Evolutionary conservation across 208 protist species (phyloP).

Genomic region (Jaenimonas drosophilae): DNA sequence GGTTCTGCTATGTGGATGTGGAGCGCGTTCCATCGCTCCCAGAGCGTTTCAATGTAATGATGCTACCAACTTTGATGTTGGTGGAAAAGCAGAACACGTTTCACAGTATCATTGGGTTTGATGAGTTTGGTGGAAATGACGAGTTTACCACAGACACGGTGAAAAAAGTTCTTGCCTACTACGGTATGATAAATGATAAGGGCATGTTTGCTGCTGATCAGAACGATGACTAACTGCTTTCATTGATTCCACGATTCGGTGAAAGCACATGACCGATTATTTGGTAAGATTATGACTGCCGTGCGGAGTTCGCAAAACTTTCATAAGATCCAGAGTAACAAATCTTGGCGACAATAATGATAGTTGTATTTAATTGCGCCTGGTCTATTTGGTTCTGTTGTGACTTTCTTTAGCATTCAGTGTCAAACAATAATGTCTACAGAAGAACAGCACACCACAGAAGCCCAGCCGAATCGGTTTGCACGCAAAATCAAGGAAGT

Average conservation of each 20-base stretch:
- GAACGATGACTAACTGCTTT: slow-evolving; percentile 27
- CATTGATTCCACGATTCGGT: slow-evolving; percentile 1
- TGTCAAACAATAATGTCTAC: not conserved
- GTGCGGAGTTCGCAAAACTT: not conserved
- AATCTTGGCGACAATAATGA: not conserved
- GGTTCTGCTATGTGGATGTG: slow-evolving; percentile 84
- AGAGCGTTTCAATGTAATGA: slow-evolving; percentile 85
- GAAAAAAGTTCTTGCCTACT: slow-evolving; percentile 44
- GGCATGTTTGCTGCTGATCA: slow-evolving; percentile 88
- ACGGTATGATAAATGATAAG: slow-evolving; percentile 84
- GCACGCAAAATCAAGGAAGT: slow-evolving; percentile 23
- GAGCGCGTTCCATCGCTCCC: slow-evolving; percentile 80
- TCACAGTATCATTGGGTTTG: slow-evolving; percentile 91
- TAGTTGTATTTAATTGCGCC: not conserved
- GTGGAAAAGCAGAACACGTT: slow-evolving; percentile 85
- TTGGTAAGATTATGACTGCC: not conserved
- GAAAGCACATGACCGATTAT: no score
- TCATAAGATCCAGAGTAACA: not conserved
- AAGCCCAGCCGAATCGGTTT: slow-evolving; percentile 21
- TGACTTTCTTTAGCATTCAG: slow-evolving; percentile 1
- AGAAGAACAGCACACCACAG: not conserved
- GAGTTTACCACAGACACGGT: slow-evolving; percentile 79
- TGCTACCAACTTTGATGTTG: slow-evolving; percentile 89
- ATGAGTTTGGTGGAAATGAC: slow-evolving; percentile 86
- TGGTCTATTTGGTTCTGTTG: slow-evolving; percentile 1